A percentile compares a stretch with the other conserved stretches of the same genome.
phyloP scores from a whole-genome alignment of 192 early-diverging fungal species.

The Kickxella alabastrina region DNA sequence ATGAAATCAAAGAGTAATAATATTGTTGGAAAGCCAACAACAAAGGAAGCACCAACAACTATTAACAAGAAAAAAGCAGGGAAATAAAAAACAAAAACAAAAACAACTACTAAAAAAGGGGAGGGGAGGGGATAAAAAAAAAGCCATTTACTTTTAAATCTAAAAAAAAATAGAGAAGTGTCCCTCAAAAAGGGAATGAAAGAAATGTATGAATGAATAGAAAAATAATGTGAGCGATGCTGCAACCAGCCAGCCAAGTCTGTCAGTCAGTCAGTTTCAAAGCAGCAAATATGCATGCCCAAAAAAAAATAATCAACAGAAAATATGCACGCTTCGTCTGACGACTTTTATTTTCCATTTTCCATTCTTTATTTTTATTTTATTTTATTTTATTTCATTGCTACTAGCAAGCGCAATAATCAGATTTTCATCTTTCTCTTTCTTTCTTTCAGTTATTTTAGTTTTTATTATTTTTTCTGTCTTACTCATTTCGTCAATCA shows the following conservation, averaged over 20 bases:
- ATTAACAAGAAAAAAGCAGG: constrained; percentile 5
- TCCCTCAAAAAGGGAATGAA: no score
- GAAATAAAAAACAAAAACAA: constrained; percentile 1
- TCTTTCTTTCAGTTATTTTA: neutral
- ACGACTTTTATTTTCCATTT: constrained; percentile 5
- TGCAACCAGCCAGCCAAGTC: neutral
- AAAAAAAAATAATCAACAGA: neutral
- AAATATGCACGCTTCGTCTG: neutral
- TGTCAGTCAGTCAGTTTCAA: neutral
- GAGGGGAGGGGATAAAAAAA: neutral
- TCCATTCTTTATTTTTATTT: neutral
- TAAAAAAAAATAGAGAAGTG: neutral
- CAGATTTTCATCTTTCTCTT: neutral
- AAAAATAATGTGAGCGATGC: neutral
- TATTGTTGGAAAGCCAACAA: neutral
- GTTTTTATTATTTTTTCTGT: neutral
- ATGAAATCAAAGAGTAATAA: neutral
- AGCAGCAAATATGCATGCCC: no score
- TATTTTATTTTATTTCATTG: neutral
- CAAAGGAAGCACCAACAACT: neutral
- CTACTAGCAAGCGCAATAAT: neutral
- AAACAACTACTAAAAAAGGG: neutral
- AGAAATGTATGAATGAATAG: no score
- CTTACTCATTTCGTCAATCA: neutral
- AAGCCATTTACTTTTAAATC: no score